A percentile compares a stretch with the other conserved stretches of the same genome.
Conservation (phyloP, 805 yeast genomes). For the Candida xyloterini region DNA sequence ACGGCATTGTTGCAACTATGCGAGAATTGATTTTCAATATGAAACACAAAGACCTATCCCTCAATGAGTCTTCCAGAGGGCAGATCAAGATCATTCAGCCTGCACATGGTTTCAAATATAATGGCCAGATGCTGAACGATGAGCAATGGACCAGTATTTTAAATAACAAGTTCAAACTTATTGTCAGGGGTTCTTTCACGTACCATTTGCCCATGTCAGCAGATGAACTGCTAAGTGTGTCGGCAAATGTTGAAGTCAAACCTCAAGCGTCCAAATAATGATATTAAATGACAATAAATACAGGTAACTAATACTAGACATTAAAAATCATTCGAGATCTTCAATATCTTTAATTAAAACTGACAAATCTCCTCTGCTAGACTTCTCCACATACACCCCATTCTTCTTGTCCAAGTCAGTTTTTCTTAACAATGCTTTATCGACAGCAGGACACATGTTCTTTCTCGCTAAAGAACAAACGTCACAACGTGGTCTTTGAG, state of each 20-base stretch:
- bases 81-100: slow-evolving; percentile 33
- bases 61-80: slow-evolving; percentile 20
- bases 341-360: slow-evolving; percentile 35
- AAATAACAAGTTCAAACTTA: slow-evolving; percentile 27
- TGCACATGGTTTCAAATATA: slow-evolving; percentile 26
- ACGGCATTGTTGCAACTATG: slow-evolving; percentile 11
- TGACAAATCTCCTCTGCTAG: slow-evolving; percentile 44
- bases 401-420: slow-evolving; percentile 22
- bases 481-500: slow-evolving; percentile 69
- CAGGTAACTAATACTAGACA: no score
- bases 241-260: slow-evolving; percentile 24
- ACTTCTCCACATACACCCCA: slow-evolving; percentile 23
- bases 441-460: slow-evolving; percentile 58
- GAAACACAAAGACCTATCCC: slow-evolving; percentile 20
- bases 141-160: slow-evolving; percentile 33
- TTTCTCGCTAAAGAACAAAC: slow-evolving; percentile 54
- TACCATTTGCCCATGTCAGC: slow-evolving; percentile 31
- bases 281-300: neutral
- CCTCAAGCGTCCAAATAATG: neutral
- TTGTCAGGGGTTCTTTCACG: slow-evolving; percentile 33
- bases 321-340: slow-evolving; percentile 19
- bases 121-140: slow-evolving; percentile 22
- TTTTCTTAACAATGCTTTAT: slow-evolving; percentile 41
- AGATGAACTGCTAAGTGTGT: slow-evolving; percentile 29
- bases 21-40: slow-evolving; percentile 23